Evolutionary conservation across 2,329 filamentous ascomycete species (phyloP).

Genomic region (Neocatenulostroma microsporum): DNA sequence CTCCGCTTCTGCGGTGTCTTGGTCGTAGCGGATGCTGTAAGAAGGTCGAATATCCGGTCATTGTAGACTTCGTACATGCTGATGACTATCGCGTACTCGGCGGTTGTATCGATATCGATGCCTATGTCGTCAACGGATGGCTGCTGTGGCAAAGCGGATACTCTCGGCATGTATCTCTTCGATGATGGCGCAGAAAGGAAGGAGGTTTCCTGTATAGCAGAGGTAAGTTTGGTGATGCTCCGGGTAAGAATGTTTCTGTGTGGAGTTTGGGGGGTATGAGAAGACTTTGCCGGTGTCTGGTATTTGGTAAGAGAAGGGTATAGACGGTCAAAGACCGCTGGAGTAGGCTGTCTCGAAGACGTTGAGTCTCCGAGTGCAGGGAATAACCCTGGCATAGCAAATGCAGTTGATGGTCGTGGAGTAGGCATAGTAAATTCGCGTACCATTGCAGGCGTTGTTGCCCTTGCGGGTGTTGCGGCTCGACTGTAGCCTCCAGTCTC

Average conservation of each 20-base stretch:
- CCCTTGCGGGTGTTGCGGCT: slow-evolving; percentile 41
- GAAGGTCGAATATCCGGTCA: slow-evolving; percentile 89
- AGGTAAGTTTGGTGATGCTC: slow-evolving; percentile 24
- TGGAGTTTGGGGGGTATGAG: slow-evolving; percentile 11
- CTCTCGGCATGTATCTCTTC: slow-evolving; percentile 54
- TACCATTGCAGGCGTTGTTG: slow-evolving; percentile 42
- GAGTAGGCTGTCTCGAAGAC: slow-evolving; percentile 11
- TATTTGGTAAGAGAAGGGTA: slow-evolving; percentile 25
- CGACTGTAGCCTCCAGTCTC: slow-evolving; percentile 45
- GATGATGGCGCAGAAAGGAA: slow-evolving; percentile 40
- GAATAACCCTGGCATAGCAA: slow-evolving; percentile 22
- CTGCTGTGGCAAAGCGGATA: slow-evolving; percentile 61
- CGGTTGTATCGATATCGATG: slow-evolving; percentile 57
- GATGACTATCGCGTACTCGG: slow-evolving; percentile 79
- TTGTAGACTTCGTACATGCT: slow-evolving; percentile 99
- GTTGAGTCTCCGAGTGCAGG: slow-evolving; percentile 15
- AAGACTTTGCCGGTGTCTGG: slow-evolving; percentile 9
- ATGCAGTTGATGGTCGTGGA: slow-evolving; percentile 10
- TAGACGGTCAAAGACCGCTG: slow-evolving; percentile 24
- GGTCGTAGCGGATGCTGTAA: slow-evolving; percentile 56
- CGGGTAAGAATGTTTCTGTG: slow-evolving; percentile 14
- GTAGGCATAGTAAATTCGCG: no score
- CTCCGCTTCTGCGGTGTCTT: slow-evolving; percentile 53
- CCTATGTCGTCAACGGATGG: slow-evolving; percentile 67
- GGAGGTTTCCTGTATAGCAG: slow-evolving; percentile 25